phyloP scores from a whole-genome alignment of 345 rosid species.

The Raphanus raphanistrum region DNA sequence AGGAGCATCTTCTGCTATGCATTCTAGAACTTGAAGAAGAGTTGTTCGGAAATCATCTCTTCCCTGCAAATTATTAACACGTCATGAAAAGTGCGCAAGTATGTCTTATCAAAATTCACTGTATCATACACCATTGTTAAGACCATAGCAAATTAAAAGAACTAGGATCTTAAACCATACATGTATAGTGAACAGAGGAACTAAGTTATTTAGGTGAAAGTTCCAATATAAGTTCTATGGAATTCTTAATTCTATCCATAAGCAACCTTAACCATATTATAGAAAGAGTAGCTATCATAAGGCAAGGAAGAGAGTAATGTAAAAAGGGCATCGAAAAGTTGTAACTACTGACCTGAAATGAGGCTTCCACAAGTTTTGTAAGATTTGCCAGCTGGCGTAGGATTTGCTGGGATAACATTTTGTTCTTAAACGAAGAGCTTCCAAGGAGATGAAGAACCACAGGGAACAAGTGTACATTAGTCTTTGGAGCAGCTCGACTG shows the following conservation, averaged over 20 bases:
- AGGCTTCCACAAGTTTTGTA: slow-evolving; percentile 68
- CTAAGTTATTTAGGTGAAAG: neutral
- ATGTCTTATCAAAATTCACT: neutral
- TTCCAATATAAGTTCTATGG: neutral
- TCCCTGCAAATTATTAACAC: slow-evolving; percentile 51
- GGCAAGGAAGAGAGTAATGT: neutral
- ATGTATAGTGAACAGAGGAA: neutral
- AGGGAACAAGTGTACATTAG: slow-evolving; percentile 66
- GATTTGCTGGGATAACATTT: slow-evolving; percentile 63
- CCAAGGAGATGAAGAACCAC: slow-evolving; percentile 89
- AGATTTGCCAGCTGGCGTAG: slow-evolving; percentile 82
- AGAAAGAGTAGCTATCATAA: neutral
- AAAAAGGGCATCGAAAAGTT: neutral
- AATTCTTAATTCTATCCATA: neutral
- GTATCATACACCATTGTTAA: neutral
- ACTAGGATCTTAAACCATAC: neutral
- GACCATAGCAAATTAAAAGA: neutral
- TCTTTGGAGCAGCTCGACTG: slow-evolving; percentile 64
- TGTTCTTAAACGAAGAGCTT: slow-evolving; percentile 74
- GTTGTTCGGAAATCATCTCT: slow-evolving; percentile 95
- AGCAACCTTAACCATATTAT: neutral
- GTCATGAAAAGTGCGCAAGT: slow-evolving; percentile 2
- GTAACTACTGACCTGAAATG: slow-evolving; percentile 70
- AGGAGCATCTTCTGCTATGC: slow-evolving; percentile 69
- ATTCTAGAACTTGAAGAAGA: slow-evolving; percentile 79